A percentile compares a stretch with the other conserved stretches of the same genome.
Evolutionary conservation across 116 monocot species (phyloP).

Genomic region (Posidonia oceanica): DNA sequence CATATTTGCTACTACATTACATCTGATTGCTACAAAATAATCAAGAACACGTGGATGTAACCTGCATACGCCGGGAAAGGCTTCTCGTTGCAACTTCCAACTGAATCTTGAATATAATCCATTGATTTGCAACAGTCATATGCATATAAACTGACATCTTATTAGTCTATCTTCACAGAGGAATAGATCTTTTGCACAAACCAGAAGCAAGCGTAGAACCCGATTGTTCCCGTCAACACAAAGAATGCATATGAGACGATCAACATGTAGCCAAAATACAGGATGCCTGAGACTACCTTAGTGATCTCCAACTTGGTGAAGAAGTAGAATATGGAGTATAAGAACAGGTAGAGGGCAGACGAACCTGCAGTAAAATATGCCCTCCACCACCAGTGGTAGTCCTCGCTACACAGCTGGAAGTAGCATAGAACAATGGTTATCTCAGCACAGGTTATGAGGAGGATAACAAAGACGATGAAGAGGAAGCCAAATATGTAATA

Average conservation of each 20-base stretch:
- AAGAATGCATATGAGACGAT: conserved; percentile 69
- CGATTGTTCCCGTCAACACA: conserved; percentile 61
- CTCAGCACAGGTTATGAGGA: conserved; percentile 60
- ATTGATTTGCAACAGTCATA: neutral
- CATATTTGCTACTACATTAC: too few species aligned
- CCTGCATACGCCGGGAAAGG: neutral
- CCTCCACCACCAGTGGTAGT: conserved; percentile 83
- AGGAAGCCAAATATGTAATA: conserved; percentile 82
- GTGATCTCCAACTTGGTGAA: conserved; percentile 77
- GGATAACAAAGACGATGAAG: conserved; percentile 63
- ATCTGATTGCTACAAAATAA: too few species aligned
- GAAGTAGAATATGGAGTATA: conserved; percentile 60
- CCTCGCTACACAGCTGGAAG: conserved; percentile 76
- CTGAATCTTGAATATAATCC: neutral
- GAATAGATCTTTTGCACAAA: conserved; percentile 71
- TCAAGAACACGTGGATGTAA: neutral
- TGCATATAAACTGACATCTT: neutral
- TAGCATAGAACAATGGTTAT: conserved; percentile 73
- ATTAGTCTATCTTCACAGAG: conserved; percentile 59
- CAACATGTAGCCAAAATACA: conserved; percentile 80
- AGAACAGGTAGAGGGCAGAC: conserved; percentile 60
- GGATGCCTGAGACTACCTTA: conserved; percentile 52
- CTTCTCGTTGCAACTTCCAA: neutral
- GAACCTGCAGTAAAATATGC: conserved; percentile 61
- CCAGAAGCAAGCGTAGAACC: conserved; percentile 71